These are phyloP conservation scores for Coniochaeta pulveracea DNA, from an alignment of 2,329 filamentous ascomycete genomes.

Conservation along the genomic window DNA sequence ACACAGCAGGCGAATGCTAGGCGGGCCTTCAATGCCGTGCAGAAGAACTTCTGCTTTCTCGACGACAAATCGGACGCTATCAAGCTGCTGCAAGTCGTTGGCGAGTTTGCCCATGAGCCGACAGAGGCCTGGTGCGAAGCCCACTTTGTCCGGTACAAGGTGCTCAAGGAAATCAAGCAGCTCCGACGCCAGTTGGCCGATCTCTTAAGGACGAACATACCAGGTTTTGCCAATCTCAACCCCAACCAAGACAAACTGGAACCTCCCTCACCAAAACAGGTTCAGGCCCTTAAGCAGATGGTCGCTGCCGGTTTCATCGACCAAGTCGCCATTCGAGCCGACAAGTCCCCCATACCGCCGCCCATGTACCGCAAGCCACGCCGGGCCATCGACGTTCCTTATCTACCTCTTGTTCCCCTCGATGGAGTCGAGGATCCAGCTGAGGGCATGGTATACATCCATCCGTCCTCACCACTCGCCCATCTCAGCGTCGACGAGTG, in stretches of 20 bases:
- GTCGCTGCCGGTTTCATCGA: conserved; percentile 88
- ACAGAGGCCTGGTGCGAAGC: conserved; percentile 64
- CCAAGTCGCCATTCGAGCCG: conserved; percentile 83
- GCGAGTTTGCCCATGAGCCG: conserved; percentile 69
- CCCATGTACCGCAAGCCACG: conserved; percentile 58
- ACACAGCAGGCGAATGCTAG: conserved; percentile 55
- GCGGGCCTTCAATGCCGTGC: conserved; percentile 54
- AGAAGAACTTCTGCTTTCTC: conserved; percentile 66
- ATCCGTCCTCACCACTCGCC: conserved; percentile 73
- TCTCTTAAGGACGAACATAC: conserved; percentile 66
- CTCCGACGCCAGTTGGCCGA: conserved; percentile 74
- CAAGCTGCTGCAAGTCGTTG: conserved; percentile 80
- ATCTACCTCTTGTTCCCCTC: conserved; percentile 71
- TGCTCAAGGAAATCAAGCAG: conserved; percentile 74
- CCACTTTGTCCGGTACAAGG: conserved; percentile 81
- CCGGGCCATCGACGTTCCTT: conserved; percentile 86
- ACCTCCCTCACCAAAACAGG: conserved; percentile 52
- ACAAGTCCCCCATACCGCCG: conserved; percentile 66
- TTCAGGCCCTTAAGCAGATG: conserved; percentile 81
- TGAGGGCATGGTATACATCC: conserved; percentile 70
- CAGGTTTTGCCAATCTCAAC: conserved; percentile 46
- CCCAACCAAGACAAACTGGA: conserved; percentile 42
- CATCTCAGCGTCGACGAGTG: conserved; percentile 59
- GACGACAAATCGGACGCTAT: conserved; percentile 81
- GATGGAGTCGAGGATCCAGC: conserved; percentile 30